Base-by-base conservation (phyloP, 768 basidiomycete genomes). In the Termitomyces titanicus region DNA sequence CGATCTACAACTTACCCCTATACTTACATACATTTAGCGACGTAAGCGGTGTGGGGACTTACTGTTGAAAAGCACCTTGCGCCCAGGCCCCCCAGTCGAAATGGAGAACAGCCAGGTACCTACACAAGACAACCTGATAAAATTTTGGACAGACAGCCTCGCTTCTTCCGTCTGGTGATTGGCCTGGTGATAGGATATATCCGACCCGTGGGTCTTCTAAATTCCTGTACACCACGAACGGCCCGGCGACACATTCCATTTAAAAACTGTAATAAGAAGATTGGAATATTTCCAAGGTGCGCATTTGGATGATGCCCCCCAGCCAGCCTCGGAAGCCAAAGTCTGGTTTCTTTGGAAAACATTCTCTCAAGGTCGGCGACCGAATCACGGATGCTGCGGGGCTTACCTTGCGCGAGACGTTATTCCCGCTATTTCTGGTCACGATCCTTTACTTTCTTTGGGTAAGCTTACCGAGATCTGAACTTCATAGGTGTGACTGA, bases 371-470 rank as follows among this genome's bases (percentile, higher is more conserved):
- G 47, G 69, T 70, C 38, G 70, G 69, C 20, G 57, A 72, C 58
- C 57, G 65, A 48, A 59, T 69, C 24, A 72, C 70, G 25, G 61
- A 72, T 54, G 70, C 70, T 0, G 66, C 69, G 3, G 54, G 61
- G 31, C 49, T 72, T 25, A 72, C 70, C 1, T 54, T 72, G 13
- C 61, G 66, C 3, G 68, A 72, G 55, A 70, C 70, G 1, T 18
- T 72, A 0, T 68, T 67, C 48, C 70, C 70, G 42, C 55, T 72
- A 7, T 70, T 70, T 57, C 64, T 72, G 25, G 70, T 72, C 20
- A 72, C 70, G 31, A 72, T 72, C 52, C 47, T 72, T 39, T 72
- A 70, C 43, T 72, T 70, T 54, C 67, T 72, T 37, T 72, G 70
- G 70, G 70, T 70, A 54, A n/a, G 61, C 27, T 47, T 38, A 8